Conservation (phyloP, 2,329 filamentous ascomycete species). For the Fragosphaeria purpurea region DNA sequence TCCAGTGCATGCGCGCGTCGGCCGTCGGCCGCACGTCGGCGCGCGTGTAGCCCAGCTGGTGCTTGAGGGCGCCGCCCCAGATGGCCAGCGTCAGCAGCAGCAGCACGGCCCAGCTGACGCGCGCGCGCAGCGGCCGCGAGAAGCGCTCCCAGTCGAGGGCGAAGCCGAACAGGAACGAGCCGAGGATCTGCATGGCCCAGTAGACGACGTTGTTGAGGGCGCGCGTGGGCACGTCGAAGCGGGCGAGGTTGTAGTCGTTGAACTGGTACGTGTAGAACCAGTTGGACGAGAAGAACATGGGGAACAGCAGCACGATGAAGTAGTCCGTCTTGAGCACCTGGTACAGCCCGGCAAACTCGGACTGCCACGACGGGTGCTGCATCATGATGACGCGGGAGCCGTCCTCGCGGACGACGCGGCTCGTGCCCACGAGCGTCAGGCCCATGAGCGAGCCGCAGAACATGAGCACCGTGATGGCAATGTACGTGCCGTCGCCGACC, state of each 20-base stretch:
- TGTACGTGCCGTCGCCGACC: neutral
- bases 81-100: neutral
- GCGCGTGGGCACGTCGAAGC: slow-evolving; percentile 4
- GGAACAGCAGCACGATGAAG: slow-evolving; percentile 58
- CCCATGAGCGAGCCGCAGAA: neutral
- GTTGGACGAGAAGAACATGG: slow-evolving; percentile 65
- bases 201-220: slow-evolving; percentile 3
- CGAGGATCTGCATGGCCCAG: slow-evolving; percentile 2
- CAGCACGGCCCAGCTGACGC: neutral
- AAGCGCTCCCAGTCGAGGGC: neutral
- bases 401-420: slow-evolving; percentile 37
- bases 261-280: slow-evolving; percentile 70
- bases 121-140: neutral
- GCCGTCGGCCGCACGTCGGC: too few species aligned
- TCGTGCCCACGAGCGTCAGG: neutral
- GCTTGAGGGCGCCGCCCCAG: neutral
- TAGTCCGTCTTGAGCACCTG: slow-evolving; percentile 50
- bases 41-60: neutral
- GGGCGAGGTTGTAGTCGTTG: slow-evolving; percentile 22
- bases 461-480: neutral
- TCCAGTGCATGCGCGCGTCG: too few species aligned
- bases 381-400: slow-evolving; percentile 58
- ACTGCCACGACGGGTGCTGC: slow-evolving; percentile 64
- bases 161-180: neutral
- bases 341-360: slow-evolving; percentile 53